Percentiles rank a stretch among this genome's conserved stretches.
These are phyloP conservation scores for Trebouxia sp. DNA, from an alignment of 139 green algal genomes.

Conservation along the genomic window DNA sequence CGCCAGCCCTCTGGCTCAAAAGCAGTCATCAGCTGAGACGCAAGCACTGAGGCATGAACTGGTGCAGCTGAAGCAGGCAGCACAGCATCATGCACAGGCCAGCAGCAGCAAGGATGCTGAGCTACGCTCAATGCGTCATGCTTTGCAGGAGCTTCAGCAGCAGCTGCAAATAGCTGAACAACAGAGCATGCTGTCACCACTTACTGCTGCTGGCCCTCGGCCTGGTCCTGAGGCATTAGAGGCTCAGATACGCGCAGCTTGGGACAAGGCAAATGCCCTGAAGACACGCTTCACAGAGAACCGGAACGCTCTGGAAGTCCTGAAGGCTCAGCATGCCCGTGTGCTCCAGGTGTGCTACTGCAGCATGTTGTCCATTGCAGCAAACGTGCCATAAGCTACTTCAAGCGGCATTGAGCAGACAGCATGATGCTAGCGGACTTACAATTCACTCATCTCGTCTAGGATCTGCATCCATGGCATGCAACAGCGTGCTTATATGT, in stretches of 20 bases:
- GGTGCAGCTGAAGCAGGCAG: not conserved
- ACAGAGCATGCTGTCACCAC: not conserved
- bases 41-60: not conserved
- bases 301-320: not conserved
- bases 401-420: no score
- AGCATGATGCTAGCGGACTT: no score
- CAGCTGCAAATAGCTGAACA: not conserved
- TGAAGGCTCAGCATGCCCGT: not conserved
- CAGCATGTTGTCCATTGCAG: no score
- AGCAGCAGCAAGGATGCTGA: conserved; percentile 15
- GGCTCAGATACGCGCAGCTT: not conserved
- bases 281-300: conserved; percentile 1
- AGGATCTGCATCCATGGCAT: no score
- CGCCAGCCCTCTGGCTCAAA: not conserved
- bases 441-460: no score
- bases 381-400: no score
- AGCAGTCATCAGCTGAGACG: not conserved
- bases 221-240: conserved; percentile 4
- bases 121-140: conserved; percentile 9
- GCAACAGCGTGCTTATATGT: no score
- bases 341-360: conserved; percentile 22
- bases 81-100: not conserved
- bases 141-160: not conserved
- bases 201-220: not conserved
- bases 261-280: conserved; percentile 19